Percentiles rank a stretch among this genome's conserved stretches.
Evolutionary conservation across 2,329 filamentous ascomycete genomes (phyloP).

Genomic region (Zymoseptoria tritici): DNA sequence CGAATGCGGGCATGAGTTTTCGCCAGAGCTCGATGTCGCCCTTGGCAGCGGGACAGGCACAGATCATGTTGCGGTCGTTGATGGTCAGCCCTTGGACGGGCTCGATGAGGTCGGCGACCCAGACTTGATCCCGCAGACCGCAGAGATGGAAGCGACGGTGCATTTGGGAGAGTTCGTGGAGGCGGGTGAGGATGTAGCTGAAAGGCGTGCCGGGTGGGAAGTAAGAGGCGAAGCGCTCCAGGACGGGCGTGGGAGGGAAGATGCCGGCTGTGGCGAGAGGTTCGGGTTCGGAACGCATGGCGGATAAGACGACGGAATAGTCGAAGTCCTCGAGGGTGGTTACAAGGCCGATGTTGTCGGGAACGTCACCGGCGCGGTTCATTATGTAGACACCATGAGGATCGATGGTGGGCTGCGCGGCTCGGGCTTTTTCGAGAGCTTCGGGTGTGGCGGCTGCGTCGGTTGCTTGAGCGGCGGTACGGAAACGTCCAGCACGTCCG

Average conservation of each 20-base stretch:
- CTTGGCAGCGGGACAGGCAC: slow-evolving; percentile 60
- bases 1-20: slow-evolving; percentile 55
- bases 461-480: slow-evolving; percentile 54
- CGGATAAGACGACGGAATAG: slow-evolving; percentile 52
- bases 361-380: slow-evolving; percentile 1
- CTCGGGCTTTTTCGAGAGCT: neutral
- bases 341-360: slow-evolving; percentile 53
- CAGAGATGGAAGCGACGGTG: slow-evolving; percentile 65
- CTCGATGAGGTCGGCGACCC: slow-evolving; percentile 69
- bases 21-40: slow-evolving; percentile 41
- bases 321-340: slow-evolving; percentile 70
- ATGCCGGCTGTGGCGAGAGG: slow-evolving; percentile 67
- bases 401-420: neutral
- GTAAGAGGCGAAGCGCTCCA: slow-evolving; percentile 71
- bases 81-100: slow-evolving; percentile 58
- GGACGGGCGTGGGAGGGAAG: slow-evolving; percentile 59
- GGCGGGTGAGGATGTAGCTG: slow-evolving; percentile 68
- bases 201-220: slow-evolving; percentile 77
- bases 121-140: slow-evolving; percentile 53
- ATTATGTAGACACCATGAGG: neutral
- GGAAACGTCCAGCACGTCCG: slow-evolving; percentile 81
- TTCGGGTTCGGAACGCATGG: slow-evolving; percentile 57
- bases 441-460: slow-evolving; percentile 16
- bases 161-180: slow-evolving; percentile 61
- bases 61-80: slow-evolving; percentile 67